Percentiles rank a stretch among this genome's conserved stretches.
Conservation (phyloP, 495 filamentous ascomycete species). For the Elaphomyces granulatus region DNA sequence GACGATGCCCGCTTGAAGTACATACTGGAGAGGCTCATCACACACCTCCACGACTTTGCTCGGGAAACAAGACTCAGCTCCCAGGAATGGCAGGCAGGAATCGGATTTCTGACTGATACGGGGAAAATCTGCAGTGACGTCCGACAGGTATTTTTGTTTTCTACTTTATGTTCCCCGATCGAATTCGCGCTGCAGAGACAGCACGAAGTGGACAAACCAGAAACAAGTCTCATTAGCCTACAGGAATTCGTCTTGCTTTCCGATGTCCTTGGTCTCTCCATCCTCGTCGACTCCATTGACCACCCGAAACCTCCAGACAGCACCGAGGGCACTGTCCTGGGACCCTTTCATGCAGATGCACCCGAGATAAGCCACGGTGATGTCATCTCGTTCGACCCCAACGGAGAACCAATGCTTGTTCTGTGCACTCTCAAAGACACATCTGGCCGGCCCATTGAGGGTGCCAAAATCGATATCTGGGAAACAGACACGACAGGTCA, state of each 20-base stretch:
- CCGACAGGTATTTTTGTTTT: slow-evolving; percentile 36
- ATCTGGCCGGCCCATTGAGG: slow-evolving; percentile 47
- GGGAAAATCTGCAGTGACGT: slow-evolving; percentile 61
- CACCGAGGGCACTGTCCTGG: slow-evolving; percentile 82
- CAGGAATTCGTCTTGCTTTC: slow-evolving; percentile 92
- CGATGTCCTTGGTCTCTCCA: slow-evolving; percentile 77
- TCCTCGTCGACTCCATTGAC: slow-evolving; percentile 82
- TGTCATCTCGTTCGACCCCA: slow-evolving; percentile 52
- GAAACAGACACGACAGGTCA: slow-evolving; percentile 77
- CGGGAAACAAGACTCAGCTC: slow-evolving; percentile 67
- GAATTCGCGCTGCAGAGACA: too few species aligned
- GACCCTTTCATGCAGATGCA: slow-evolving; percentile 89
- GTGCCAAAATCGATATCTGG: slow-evolving; percentile 81
- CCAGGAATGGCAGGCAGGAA: slow-evolving; percentile 63
- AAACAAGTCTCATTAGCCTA: neutral
- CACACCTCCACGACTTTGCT: slow-evolving; percentile 72
- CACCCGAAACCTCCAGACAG: slow-evolving; percentile 65
- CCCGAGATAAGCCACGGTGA: slow-evolving; percentile 46
- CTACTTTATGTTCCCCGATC: neutral
- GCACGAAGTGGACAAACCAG: neutral
- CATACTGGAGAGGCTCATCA: slow-evolving; percentile 56
- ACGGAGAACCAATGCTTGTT: slow-evolving; percentile 50
- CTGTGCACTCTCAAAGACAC: slow-evolving; percentile 63
- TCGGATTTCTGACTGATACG: slow-evolving; percentile 56
- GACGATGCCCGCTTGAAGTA: slow-evolving; percentile 52